Evolutionary conservation across 768 basidiomycete genomes (phyloP), one percentile per base, ranked within the genome.

Genomic region (Russula virescens): DNA sequence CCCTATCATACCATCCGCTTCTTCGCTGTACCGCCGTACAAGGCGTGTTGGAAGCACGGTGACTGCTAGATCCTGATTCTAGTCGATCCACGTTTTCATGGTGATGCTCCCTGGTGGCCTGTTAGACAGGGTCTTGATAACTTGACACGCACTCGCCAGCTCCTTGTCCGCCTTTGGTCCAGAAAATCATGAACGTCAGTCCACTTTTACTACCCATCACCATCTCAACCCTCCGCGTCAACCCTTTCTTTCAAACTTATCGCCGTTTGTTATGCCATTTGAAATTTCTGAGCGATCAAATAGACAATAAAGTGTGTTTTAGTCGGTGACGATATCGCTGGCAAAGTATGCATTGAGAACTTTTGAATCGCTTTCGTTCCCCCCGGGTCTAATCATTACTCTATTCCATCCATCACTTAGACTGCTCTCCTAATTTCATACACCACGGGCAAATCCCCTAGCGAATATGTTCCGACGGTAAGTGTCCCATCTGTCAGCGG

Each of bases 251-350:
- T 50, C 31, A 7, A n/a, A 26, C 38, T 13, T n/a, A 34, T 38
- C 18, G 42, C 13, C 46, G 14, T 53, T 43, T 16, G 31, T 31
- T 26, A 42, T 60, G 53, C 53, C 52, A 51, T 55, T 61, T 19
- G 40, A 40, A 59, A 56, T 65, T 48, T 66, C 52, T 57, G 26
- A 58, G 31, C 34, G 23, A 61, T 59, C n/a, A 96, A 95, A 94
- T 94, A 97, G 74, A 97, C 94, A 59, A 96, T 96, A 75, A 96
- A 97, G 79, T 95, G 94, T 76, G 94, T 96, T 73, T 94, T 94
- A 60, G 94, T 96, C 68, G 94, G 94, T 72, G 94, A 96, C 80
- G 94, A 94, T 87, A 94, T 94, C 70, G 94, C 96, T 68, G 94
- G 94, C 79, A 97, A 97, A 88, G 94, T 94, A 72, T 69, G 89